phyloP scores from a whole-genome alignment of 1,284 basidiomycete species.

The Cystobasidium pallidum region DNA sequence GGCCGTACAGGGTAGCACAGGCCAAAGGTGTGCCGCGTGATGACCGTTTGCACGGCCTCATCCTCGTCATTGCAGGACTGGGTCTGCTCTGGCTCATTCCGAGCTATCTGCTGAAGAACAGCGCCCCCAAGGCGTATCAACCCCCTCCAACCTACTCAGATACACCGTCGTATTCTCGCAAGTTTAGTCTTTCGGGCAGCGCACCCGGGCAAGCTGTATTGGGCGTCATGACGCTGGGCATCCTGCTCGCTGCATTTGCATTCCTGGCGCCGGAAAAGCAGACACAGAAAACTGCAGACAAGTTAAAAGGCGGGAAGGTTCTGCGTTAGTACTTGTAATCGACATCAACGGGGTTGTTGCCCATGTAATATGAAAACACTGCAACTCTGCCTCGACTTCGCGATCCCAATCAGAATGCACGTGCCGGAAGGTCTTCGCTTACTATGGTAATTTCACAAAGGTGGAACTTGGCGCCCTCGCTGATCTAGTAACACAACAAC shows the following conservation, averaged over 20 bases:
- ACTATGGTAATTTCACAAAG: too few species aligned
- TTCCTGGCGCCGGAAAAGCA: slow-evolving; percentile 25
- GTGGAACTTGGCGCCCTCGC: too few species aligned
- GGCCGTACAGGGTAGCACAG: slow-evolving; percentile 33
- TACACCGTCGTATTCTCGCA: slow-evolving; percentile 10
- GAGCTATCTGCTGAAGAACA: slow-evolving; percentile 17
- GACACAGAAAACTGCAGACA: slow-evolving; percentile 20
- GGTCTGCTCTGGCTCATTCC: slow-evolving; percentile 34
- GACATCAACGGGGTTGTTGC: too few species aligned
- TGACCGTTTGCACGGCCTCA: slow-evolving; percentile 29
- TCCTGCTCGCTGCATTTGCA: slow-evolving; percentile 32
- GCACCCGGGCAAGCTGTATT: slow-evolving; percentile 34
- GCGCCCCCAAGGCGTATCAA: neutral
- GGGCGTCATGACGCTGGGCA: slow-evolving; percentile 26
- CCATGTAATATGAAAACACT: too few species aligned
- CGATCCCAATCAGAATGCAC: too few species aligned
- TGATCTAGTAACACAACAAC: slow-evolving; percentile 3
- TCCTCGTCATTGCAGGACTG: slow-evolving; percentile 31
- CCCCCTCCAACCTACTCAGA: slow-evolving; percentile 23
- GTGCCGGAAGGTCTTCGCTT: neutral
- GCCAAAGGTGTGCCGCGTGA: slow-evolving; percentile 9
- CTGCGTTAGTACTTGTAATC: neutral
- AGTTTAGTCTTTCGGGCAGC: slow-evolving; percentile 16
- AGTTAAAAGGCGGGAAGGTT: slow-evolving; percentile 14
- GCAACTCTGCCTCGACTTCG: too few species aligned